A percentile compares a stretch with the other conserved stretches of the same genome.
phyloP scores from a whole-genome alignment of 495 filamentous ascomycete species.

The Thermochaetoides thermophila region DNA sequence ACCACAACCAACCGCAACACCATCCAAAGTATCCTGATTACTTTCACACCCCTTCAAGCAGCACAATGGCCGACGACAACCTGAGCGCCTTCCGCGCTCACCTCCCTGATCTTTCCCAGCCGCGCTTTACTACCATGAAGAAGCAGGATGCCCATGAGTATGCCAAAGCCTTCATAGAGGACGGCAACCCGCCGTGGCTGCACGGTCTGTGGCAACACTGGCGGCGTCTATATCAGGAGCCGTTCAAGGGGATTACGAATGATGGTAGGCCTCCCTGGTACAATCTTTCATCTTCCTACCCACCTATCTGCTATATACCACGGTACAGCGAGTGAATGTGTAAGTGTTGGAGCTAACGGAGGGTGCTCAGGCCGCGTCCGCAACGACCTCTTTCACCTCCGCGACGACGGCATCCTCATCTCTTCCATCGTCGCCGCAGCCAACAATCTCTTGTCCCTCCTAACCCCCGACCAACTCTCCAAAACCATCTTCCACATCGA shows the following conservation, averaged over 20 bases:
- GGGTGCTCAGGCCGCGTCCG: constrained; percentile 36
- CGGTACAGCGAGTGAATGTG: no score
- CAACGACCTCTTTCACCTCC: constrained; percentile 39
- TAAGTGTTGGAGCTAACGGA: no score
- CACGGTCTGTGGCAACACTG: constrained; percentile 52
- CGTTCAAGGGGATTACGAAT: constrained; percentile 54
- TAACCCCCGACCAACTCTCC: constrained; percentile 34
- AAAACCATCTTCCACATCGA: constrained; percentile 44
- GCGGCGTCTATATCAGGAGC: constrained; percentile 48
- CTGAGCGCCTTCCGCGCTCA: constrained; percentile 21
- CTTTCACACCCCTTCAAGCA: background rate
- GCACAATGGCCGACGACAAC: constrained; percentile 5
- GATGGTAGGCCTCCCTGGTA: constrained; percentile 35
- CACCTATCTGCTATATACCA: no score
- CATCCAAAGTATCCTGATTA: background rate
- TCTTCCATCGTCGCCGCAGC: constrained; percentile 36
- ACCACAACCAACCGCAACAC: no score
- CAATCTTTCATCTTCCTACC: background rate
- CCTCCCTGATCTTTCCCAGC: constrained; percentile 44
- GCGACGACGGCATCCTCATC: constrained; percentile 49
- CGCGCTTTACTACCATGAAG: constrained; percentile 48
- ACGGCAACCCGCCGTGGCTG: constrained; percentile 50
- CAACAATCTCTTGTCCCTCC: constrained; percentile 23
- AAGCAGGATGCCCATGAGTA: constrained; percentile 51
- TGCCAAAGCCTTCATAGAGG: constrained; percentile 42